phyloP scores from a whole-genome alignment of 495 filamentous ascomycete species.

The Annulohypoxylon stygium region DNA sequence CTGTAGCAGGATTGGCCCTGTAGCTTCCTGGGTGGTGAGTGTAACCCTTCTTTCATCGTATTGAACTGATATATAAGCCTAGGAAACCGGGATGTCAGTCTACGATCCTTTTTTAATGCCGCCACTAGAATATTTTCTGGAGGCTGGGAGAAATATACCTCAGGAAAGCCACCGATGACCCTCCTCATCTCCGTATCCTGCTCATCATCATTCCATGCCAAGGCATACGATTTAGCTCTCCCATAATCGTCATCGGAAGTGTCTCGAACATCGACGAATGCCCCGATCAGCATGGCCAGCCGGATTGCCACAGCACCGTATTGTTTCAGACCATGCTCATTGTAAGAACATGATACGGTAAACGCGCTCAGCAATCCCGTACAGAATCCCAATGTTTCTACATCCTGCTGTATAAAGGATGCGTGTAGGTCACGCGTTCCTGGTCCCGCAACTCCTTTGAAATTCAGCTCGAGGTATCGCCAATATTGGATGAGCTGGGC shows the following conservation, averaged over 20 bases:
- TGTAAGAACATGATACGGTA: not conserved
- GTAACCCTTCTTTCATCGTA: constrained; percentile 57
- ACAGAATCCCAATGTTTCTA: constrained; percentile 5
- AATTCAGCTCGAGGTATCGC: constrained; percentile 1
- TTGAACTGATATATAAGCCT: constrained; percentile 57
- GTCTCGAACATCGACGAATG: constrained; percentile 6
- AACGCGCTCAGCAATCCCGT: constrained; percentile 6
- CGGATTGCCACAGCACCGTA: constrained; percentile 1
- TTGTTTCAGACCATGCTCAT: not conserved
- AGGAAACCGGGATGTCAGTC: too few species aligned
- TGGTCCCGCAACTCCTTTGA: not conserved
- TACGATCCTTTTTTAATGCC: too few species aligned
- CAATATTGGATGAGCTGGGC: constrained; percentile 11
- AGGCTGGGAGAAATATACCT: constrained; percentile 24
- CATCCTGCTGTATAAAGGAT: not conserved
- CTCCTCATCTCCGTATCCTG: constrained; percentile 1
- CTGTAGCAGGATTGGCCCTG: constrained; percentile 34
- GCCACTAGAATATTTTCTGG: too few species aligned
- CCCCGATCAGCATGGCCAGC: constrained; percentile 1
- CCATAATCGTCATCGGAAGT: not conserved
- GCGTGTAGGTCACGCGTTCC: not conserved
- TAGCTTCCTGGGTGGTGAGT: constrained; percentile 48
- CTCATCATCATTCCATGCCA: not conserved
- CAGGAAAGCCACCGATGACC: constrained; percentile 21
- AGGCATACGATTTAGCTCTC: not conserved